phyloP scores from a whole-genome alignment of 495 filamentous ascomycete genomes.

The Trichocladium antarcticum region DNA sequence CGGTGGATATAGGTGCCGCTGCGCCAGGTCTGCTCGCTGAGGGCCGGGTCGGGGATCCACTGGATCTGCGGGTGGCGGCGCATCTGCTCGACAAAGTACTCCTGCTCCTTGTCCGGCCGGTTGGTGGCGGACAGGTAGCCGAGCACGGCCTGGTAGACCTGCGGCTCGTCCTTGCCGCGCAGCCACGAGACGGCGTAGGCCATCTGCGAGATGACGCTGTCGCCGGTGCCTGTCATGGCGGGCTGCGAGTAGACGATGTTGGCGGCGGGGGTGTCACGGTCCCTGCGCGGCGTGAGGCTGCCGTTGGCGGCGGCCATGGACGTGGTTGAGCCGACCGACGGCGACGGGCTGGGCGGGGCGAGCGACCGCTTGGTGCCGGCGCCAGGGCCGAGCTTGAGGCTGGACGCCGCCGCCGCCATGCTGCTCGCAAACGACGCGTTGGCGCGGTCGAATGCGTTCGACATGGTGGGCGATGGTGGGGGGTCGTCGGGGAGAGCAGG shows the following conservation, averaged over 20 bases:
- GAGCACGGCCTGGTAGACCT: constrained; percentile 62
- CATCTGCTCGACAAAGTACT: constrained; percentile 37
- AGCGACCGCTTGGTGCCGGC: constrained; percentile 35
- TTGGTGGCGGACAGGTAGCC: constrained; percentile 61
- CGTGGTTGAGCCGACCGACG: constrained; percentile 37
- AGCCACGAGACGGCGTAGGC: constrained; percentile 74
- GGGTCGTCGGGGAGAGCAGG: neutral
- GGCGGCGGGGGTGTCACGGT: constrained; percentile 36
- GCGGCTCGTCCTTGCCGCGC: constrained; percentile 60
- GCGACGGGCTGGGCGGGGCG: constrained; percentile 29
- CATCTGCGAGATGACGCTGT: constrained; percentile 73
- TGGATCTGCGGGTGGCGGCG: constrained; percentile 57
- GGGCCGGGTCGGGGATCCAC: constrained; percentile 49
- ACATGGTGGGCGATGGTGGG: constrained; percentile 28
- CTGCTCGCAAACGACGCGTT: constrained; percentile 37
- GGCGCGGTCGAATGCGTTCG: constrained; percentile 41
- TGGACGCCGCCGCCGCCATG: constrained; percentile 38
- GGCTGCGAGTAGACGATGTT: constrained; percentile 65
- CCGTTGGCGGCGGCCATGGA: constrained; percentile 34
- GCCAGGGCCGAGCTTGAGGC: constrained; percentile 38
- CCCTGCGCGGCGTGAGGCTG: constrained; percentile 38
- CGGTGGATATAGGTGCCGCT: constrained; percentile 64
- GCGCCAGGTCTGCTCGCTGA: constrained; percentile 43
- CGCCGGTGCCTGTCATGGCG: constrained; percentile 61
- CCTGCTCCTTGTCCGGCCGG: constrained; percentile 32